A percentile compares a stretch with the other conserved stretches of the same genome.
These are phyloP conservation scores for Phlegmacium glaucopus DNA, from an alignment of 768 basidiomycete genomes.

Conservation along the genomic window DNA sequence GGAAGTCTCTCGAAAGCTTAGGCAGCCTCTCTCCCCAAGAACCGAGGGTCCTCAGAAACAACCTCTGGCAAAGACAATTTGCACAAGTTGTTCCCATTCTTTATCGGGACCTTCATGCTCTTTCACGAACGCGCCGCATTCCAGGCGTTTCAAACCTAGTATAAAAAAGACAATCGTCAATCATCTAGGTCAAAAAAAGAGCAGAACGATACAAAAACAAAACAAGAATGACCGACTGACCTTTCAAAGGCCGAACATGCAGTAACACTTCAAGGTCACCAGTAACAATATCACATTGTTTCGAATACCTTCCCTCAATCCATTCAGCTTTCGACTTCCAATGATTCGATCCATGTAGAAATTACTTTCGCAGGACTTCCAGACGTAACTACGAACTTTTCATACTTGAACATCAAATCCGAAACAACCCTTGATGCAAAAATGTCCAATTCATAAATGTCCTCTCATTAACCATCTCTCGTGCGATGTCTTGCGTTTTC, in stretches of 20 bases:
- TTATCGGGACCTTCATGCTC: slow-evolving; percentile 86
- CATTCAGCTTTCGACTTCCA: slow-evolving; percentile 84
- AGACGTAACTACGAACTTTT: slow-evolving; percentile 56
- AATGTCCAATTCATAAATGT: slow-evolving; percentile 92
- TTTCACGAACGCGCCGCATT: slow-evolving; percentile 89
- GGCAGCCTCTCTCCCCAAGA: slow-evolving; percentile 82
- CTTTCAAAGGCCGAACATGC: slow-evolving; percentile 90
- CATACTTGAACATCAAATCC: slow-evolving; percentile 84
- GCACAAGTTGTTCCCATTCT: slow-evolving; percentile 82
- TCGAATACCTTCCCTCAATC: slow-evolving; percentile 84
- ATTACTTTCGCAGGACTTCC: slow-evolving; percentile 54
- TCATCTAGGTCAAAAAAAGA: too few species aligned
- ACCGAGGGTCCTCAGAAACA: slow-evolving; percentile 85
- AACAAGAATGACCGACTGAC: too few species aligned
- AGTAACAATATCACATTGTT: slow-evolving; percentile 82
- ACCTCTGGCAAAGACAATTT: slow-evolving; percentile 85
- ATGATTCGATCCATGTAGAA: slow-evolving; percentile 63
- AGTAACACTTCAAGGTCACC: slow-evolving; percentile 78
- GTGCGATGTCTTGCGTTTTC: slow-evolving; percentile 72
- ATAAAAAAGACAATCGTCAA: neutral
- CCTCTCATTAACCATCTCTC: slow-evolving; percentile 69
- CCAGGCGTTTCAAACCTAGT: slow-evolving; percentile 91
- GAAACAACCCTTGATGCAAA: slow-evolving; percentile 88
- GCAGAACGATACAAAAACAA: too few species aligned
- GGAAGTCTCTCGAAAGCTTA: slow-evolving; percentile 84